These are phyloP conservation scores for Sphagnurus paluster DNA, from an alignment of 1,284 basidiomycete species.

Conservation along the genomic window DNA sequence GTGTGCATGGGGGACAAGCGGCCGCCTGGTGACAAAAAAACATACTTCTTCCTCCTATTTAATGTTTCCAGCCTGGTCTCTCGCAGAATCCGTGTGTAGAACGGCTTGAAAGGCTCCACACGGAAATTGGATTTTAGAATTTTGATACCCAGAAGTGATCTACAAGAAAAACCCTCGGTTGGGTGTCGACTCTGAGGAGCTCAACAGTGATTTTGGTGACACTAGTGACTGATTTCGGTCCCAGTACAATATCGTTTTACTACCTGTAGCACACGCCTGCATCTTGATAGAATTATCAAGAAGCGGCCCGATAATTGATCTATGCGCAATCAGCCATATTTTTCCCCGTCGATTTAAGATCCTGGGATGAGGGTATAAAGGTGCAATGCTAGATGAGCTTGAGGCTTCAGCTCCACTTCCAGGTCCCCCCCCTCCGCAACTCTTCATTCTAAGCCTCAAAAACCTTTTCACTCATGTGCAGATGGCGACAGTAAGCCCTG, in stretches of 20 bases:
- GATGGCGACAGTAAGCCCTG: constrained; percentile 53
- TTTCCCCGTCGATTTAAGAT: constrained; percentile 20
- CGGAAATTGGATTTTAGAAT: constrained; percentile 22
- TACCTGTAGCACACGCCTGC: constrained; percentile 18
- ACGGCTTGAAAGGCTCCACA: constrained; percentile 7
- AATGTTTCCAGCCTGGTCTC: background rate
- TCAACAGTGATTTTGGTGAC: constrained; percentile 8
- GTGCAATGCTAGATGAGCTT: constrained; percentile 9
- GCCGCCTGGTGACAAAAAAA: background rate
- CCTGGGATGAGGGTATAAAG: constrained; percentile 23
- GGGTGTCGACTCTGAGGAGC: constrained; percentile 11
- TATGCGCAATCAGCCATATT: constrained; percentile 20
- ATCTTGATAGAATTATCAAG: constrained; percentile 21
- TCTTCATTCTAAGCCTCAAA: constrained; percentile 17
- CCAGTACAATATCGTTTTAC: constrained; percentile 16
- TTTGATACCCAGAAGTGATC: constrained; percentile 20
- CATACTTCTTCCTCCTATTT: too few relatives aligned
- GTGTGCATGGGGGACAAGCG: constrained; percentile 1
- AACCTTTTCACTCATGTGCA: constrained; percentile 47
- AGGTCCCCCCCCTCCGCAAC: constrained; percentile 13
- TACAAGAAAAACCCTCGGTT: constrained; percentile 11
- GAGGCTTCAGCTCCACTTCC: constrained; percentile 13
- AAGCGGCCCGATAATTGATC: constrained; percentile 26
- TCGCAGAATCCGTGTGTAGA: background rate
- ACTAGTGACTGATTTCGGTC: constrained; percentile 16